Percentiles rank a stretch among this genome's conserved stretches.
phyloP scores from a whole-genome alignment of 768 basidiomycete species.

The Leccinum fibrillosum region DNA sequence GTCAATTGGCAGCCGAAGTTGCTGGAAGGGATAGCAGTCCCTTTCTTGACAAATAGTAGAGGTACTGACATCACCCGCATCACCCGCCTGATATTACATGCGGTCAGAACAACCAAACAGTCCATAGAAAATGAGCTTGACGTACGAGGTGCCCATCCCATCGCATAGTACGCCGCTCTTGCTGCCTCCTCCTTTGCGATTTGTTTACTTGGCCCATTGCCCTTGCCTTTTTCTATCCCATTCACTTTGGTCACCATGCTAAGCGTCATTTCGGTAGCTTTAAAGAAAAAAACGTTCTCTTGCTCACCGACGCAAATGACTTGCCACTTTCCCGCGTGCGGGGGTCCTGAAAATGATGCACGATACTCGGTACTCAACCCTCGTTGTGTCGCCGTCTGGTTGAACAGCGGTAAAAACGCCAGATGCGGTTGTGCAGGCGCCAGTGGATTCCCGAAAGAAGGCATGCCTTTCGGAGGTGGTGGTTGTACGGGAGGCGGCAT shows the following conservation, averaged over 20 bases:
- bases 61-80: neutral
- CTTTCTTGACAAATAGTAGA: neutral
- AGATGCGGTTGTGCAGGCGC: conserved; percentile 60
- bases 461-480: conserved; percentile 33
- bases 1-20: neutral
- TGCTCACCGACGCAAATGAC: conserved; percentile 66
- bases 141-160: conserved; percentile 66
- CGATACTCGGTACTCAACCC: conserved; percentile 60
- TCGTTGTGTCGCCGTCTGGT: conserved; percentile 68
- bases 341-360: conserved; percentile 58
- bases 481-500: conserved; percentile 34
- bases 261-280: neutral
- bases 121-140: conserved; percentile 1
- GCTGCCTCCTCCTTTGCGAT: conserved; percentile 78
- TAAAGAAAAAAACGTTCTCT: neutral
- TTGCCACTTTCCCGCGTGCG: conserved; percentile 66
- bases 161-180: conserved; percentile 62
- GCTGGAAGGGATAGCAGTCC: neutral
- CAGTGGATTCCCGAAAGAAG: conserved; percentile 48
- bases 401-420: conserved; percentile 70
- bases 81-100: conserved; percentile 17
- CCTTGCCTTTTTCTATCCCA: conserved; percentile 63
- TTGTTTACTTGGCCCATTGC: conserved; percentile 68
- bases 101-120: neutral
- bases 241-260: conserved; percentile 47